A percentile compares a stretch with the other conserved stretches of the same genome.
These are phyloP conservation scores for Stephanodiscus minutulus DNA, from an alignment of 108 stramenopile genomes.

Conservation along the genomic window DNA sequence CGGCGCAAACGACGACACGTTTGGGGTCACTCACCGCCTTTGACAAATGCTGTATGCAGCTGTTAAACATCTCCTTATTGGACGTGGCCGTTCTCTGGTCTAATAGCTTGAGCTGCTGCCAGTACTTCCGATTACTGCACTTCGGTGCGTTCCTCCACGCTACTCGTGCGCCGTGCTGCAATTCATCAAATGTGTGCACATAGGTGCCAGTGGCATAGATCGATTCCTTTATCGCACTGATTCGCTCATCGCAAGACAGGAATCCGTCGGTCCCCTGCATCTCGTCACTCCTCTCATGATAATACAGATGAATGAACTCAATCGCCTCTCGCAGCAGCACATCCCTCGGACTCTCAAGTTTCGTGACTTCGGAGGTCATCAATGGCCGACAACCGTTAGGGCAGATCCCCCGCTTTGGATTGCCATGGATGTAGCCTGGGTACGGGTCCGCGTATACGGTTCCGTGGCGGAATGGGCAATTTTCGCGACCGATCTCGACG, in stretches of 20 bases:
- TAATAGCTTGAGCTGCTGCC: conserved; percentile 43
- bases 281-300: conserved; percentile 24
- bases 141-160: conserved; percentile 54
- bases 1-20: neutral
- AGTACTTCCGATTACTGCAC: conserved; percentile 52
- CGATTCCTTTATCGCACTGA: conserved; percentile 1
- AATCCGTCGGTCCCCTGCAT: conserved; percentile 24
- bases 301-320: conserved; percentile 27
- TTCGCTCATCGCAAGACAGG: conserved; percentile 11
- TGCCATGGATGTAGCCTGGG: conserved; percentile 33
- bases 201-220: conserved; percentile 36
- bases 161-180: conserved; percentile 47
- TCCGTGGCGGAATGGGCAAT: conserved; percentile 32
- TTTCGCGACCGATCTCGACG: neutral
- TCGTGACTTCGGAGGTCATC: conserved; percentile 13
- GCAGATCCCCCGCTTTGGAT: conserved; percentile 27
- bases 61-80: conserved; percentile 38
- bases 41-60: conserved; percentile 40
- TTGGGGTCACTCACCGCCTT: conserved; percentile 22
- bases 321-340: conserved; percentile 24
- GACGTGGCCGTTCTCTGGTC: conserved; percentile 34
- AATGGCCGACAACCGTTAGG: conserved; percentile 20
- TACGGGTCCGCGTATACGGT: conserved; percentile 25
- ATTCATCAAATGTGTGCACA: conserved; percentile 47
- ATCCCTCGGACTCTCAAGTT: conserved; percentile 7